phyloP scores from a whole-genome alignment of 139 green algal genomes.

The Nannochloris sp. region DNA sequence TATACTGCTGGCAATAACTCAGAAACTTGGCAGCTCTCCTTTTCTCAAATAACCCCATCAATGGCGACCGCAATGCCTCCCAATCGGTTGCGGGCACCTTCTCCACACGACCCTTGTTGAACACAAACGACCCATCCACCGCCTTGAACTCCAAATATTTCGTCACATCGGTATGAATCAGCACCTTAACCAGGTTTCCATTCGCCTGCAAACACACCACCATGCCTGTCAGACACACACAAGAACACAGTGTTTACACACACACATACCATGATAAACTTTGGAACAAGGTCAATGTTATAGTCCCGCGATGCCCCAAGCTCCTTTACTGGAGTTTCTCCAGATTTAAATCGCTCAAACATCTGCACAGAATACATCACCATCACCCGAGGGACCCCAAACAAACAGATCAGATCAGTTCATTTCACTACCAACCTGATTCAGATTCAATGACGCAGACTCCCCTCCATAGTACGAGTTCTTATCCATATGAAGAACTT shows the following conservation, averaged over 20 bases:
- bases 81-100: constrained; percentile 75
- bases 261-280: constrained; percentile 92
- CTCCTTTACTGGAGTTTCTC: constrained; percentile 41
- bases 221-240: background rate
- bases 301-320: constrained; percentile 87
- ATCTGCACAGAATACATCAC: constrained; percentile 48
- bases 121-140: constrained; percentile 90
- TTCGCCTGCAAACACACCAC: constrained; percentile 20
- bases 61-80: constrained; percentile 81
- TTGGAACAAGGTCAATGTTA: constrained; percentile 97
- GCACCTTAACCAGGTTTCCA: constrained; percentile 78
- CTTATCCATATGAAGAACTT: constrained; percentile 97
- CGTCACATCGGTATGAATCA: constrained; percentile 94
- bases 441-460: constrained; percentile 88
- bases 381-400: background rate
- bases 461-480: constrained; percentile 98
- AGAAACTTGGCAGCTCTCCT: constrained; percentile 87
- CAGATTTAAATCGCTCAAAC: constrained; percentile 80
- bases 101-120: constrained; percentile 80
- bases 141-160: constrained; percentile 99
- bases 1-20: constrained; percentile 90
- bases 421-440: constrained; percentile 55
- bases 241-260: constrained; percentile 29
- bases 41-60: constrained; percentile 99
- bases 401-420: background rate